Evolutionary conservation across 2,329 filamentous ascomycete genomes (phyloP).

Genomic region (Exophiala phaeomuriformis): DNA sequence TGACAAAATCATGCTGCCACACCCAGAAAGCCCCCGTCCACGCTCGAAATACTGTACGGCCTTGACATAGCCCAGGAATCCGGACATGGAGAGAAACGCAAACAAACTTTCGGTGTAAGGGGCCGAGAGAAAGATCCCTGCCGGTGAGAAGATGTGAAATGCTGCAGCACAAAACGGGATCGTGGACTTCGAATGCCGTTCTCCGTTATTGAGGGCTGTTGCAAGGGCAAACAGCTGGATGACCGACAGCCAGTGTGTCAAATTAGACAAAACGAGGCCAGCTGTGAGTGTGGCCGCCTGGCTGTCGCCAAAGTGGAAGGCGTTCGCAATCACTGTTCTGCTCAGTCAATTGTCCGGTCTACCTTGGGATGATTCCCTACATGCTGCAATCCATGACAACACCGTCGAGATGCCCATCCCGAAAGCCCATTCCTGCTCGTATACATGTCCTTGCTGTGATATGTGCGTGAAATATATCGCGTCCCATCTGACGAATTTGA

Average conservation of each 20-base stretch:
- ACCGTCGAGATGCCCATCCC: constrained; percentile 44
- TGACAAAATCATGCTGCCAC: constrained; percentile 44
- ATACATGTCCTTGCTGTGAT: constrained; percentile 49
- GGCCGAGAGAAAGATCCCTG: constrained; percentile 79
- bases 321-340: background rate
- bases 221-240: constrained; percentile 50
- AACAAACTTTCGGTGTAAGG: constrained; percentile 79
- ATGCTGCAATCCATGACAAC: constrained; percentile 22
- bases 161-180: constrained; percentile 61
- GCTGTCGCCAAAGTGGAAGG: background rate
- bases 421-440: constrained; percentile 63
- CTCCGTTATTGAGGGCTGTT: constrained; percentile 14
- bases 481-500: constrained; percentile 54
- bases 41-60: constrained; percentile 31
- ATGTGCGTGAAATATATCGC: constrained; percentile 53
- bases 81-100: constrained; percentile 67
- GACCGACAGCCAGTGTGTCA: constrained; percentile 69
- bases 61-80: constrained; percentile 61
- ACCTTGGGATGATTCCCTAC: constrained; percentile 15
- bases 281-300: constrained; percentile 36
- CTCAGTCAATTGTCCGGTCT: background rate
- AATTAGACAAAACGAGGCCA: constrained; percentile 61
- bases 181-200: constrained; percentile 32
- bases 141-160: constrained; percentile 78
- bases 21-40: constrained; percentile 38